A percentile compares a stretch with the other conserved stretches of the same genome.
Conservation (phyloP, 192 early-diverging fungal species). For the Gryganskiella cystojenkinii region DNA sequence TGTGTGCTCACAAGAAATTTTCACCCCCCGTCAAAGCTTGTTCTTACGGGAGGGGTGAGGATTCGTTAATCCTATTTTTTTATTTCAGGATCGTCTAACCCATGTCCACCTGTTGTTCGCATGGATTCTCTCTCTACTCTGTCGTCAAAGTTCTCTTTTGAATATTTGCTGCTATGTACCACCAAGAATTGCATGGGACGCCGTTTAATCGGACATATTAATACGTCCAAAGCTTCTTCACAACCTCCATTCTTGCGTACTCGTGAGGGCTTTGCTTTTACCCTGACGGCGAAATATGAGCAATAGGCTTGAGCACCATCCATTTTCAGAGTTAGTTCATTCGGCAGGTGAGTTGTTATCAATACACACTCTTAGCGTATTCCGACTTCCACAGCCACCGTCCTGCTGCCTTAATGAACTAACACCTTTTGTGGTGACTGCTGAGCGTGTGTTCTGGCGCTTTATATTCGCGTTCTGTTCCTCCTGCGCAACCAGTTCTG, state of each 20-base stretch:
- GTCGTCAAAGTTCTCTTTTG: too few species aligned
- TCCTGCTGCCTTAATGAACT: conserved; percentile 85
- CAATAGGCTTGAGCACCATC: conserved; percentile 74
- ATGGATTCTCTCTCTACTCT: too few species aligned
- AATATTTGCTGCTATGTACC: too few species aligned
- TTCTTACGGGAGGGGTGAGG: too few species aligned
- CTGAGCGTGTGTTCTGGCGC: conserved; percentile 76
- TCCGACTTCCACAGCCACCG: conserved; percentile 88
- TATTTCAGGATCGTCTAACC: too few species aligned
- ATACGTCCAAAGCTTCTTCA: conserved; percentile 64
- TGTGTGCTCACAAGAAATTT: too few species aligned
- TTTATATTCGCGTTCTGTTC: conserved; percentile 85
- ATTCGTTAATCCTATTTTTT: too few species aligned
- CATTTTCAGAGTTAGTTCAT: conserved; percentile 58
- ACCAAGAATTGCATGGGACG: too few species aligned
- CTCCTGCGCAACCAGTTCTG: conserved; percentile 90
- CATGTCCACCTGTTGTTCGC: too few species aligned
- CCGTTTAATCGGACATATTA: too few species aligned
- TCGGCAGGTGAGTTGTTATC: conserved; percentile 71
- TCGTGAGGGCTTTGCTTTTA: conserved; percentile 60
- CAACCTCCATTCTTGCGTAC: conserved; percentile 74
- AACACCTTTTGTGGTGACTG: conserved; percentile 87
- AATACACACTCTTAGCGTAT: conserved; percentile 83
- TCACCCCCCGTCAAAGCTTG: too few species aligned
- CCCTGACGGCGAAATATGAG: conserved; percentile 70